A percentile compares a stretch with the other conserved stretches of the same genome.
These are phyloP conservation scores for Rhizopogon roseolus DNA, from an alignment of 768 basidiomycete species.

Conservation along the genomic window DNA sequence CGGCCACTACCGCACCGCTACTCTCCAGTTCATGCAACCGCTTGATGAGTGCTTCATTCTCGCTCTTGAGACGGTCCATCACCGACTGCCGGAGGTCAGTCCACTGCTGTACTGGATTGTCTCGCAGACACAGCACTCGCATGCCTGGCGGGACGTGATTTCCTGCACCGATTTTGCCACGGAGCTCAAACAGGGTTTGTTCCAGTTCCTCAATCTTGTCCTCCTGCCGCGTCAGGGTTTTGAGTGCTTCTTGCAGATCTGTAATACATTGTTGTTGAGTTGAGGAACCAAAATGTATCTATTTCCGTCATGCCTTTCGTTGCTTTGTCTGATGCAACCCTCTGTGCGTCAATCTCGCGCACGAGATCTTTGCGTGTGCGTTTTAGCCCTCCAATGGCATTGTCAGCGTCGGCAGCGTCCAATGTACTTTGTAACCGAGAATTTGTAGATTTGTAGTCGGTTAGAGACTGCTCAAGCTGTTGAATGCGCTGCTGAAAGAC, in stretches of 20 bases:
- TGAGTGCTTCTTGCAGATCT: slow-evolving; percentile 43
- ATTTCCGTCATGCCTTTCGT: slow-evolving; percentile 32
- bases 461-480: slow-evolving; percentile 51
- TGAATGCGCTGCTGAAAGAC: slow-evolving; percentile 40
- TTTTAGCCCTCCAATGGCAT: slow-evolving; percentile 11
- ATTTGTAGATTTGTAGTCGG: slow-evolving; percentile 51
- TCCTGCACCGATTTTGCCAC: slow-evolving; percentile 72
- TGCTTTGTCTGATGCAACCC: slow-evolving; percentile 31
- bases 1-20: slow-evolving; percentile 19
- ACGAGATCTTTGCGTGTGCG: slow-evolving; percentile 34
- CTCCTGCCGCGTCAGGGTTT: slow-evolving; percentile 32
- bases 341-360: slow-evolving; percentile 33
- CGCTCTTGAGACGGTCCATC: slow-evolving; percentile 70
- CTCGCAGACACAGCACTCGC: slow-evolving; percentile 61
- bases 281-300: not conserved
- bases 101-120: slow-evolving; percentile 85
- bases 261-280: not conserved
- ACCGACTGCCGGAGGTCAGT: slow-evolving; percentile 68
- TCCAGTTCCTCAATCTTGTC: slow-evolving; percentile 67
- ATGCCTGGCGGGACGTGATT: slow-evolving; percentile 68
- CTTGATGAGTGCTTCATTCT: slow-evolving; percentile 80
- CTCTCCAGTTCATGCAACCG: slow-evolving; percentile 60
- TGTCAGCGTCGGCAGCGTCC: slow-evolving; percentile 37
- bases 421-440: slow-evolving; percentile 42
- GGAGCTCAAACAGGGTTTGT: slow-evolving; percentile 72